These are phyloP conservation scores for Eimeria sp. DNA, from an alignment of 169 alveolate species.

Conservation along the genomic window DNA sequence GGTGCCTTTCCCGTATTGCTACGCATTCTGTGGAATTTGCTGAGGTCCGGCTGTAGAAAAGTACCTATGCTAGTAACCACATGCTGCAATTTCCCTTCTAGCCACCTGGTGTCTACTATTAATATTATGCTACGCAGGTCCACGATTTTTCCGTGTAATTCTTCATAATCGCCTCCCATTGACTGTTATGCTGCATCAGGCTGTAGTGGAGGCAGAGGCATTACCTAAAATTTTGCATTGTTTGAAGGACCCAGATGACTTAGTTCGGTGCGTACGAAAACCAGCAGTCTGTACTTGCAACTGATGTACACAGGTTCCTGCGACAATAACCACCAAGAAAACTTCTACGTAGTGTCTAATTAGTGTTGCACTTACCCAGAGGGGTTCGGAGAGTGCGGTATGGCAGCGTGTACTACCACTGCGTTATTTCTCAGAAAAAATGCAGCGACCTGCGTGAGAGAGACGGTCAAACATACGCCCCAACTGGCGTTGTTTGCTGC, in stretches of 20 bases:
- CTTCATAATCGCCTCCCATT: neutral
- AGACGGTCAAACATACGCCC: conserved; percentile 94
- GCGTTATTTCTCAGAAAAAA: conserved; percentile 90
- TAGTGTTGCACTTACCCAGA: neutral
- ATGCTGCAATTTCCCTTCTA: neutral
- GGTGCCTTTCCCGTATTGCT: conserved; percentile 96
- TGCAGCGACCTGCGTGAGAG: conserved; percentile 97
- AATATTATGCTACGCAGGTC: neutral
- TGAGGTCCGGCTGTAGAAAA: conserved; percentile 85
- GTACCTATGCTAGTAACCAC: too few species aligned
- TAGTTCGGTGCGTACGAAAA: conserved; percentile 46
- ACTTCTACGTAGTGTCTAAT: too few species aligned
- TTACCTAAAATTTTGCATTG: conserved; percentile 96
- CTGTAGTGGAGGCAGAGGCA: conserved; percentile 95
- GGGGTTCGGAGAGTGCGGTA: neutral
- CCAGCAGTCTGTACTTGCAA: neutral
- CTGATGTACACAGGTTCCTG: neutral
- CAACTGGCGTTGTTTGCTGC: conserved; percentile 95
- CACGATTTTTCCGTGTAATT: neutral
- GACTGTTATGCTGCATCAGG: neutral
- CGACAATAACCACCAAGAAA: too few species aligned
- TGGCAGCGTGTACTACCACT: neutral
- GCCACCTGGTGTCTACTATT: neutral
- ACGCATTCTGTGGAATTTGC: conserved; percentile 97
- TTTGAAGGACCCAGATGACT: conserved; percentile 93